Conservation (phyloP, 169 alveolate genomes). For the Plasmodium gonderi region DNA sequence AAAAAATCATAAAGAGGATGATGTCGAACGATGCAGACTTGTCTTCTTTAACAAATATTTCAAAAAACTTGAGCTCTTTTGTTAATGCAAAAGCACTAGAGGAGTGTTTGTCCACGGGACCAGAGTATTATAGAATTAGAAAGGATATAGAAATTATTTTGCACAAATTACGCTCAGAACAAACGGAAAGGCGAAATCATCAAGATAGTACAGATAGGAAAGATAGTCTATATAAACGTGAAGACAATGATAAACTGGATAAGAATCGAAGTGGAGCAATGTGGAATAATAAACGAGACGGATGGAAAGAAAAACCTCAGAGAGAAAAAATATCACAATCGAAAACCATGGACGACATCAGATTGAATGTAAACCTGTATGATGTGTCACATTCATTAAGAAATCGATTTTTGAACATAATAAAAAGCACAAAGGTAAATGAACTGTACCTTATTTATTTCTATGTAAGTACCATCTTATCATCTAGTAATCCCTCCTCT, state of each 20-base stretch:
- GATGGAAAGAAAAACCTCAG: too few species aligned
- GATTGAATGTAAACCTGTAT: constrained; percentile 27
- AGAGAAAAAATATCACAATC: not conserved
- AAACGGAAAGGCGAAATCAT: not conserved
- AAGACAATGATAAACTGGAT: not conserved
- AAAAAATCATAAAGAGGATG: constrained; percentile 51
- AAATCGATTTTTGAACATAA: constrained; percentile 54
- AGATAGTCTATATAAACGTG: not conserved
- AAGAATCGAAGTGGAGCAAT: not conserved
- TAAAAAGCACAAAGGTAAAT: constrained; percentile 60
- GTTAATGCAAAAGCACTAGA: constrained; percentile 71
- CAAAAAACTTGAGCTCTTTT: constrained; percentile 38
- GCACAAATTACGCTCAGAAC: not conserved
- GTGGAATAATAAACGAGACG: too few species aligned
- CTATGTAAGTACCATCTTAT: constrained; percentile 16
- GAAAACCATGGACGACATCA: not conserved
- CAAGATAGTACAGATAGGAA: not conserved
- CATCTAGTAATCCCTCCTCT: not conserved
- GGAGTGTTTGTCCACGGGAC: constrained; percentile 74
- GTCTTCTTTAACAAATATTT: constrained; percentile 48
- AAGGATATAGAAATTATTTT: constrained; percentile 56
- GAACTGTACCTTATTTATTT: constrained; percentile 55
- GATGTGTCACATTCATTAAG: constrained; percentile 64
- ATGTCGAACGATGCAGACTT: constrained; percentile 28
- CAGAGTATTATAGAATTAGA: constrained; percentile 71